Evolutionary conservation across 2,329 filamentous ascomycete genomes (phyloP), one percentile per base, ranked within the genome.

Genomic region (Pseudopyrenochaeta lycopersici): DNA sequence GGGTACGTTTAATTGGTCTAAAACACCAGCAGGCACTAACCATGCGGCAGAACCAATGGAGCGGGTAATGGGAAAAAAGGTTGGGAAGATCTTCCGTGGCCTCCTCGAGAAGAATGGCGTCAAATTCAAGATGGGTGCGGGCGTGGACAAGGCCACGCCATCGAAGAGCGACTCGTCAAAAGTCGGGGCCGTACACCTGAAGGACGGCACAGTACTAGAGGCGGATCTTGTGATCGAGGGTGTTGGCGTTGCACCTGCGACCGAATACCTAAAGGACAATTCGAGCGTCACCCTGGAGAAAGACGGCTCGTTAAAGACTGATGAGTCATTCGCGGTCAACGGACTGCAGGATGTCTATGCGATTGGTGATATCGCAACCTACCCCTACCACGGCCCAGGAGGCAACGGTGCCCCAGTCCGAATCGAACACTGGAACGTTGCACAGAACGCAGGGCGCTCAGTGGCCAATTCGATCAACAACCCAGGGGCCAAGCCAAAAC

Each of bases 371-470:
- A 98, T 99, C 58, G 93, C 95, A 11, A 93, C 90, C 0, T 97
- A 92, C 76, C 95, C 95, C 0, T 99, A 99, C 80, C 85, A 91
- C 74, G 95, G 95, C 1, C 95, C 95, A 0, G 92, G 91, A 20
- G 89, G 91, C 21, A 84, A 89, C 14, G 91, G 90, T 58, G 83
- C 82, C 39, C 83, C 84, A 15, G 86, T 90, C 1, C 89, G 95
- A 59, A 97, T 98, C 71, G 95, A 99, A 81, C 95, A 99, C 75
- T 99, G 95, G 95, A 94, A 97, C 77, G 95, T 99, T 2, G 95
- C 95, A 4, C 95, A 98, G 72, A 97, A 98, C 70, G 83, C 91
- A 1, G 95, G 95, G 2, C 90, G 94, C 38, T 84, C 85, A 20
- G 94, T 90, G 1, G 95, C 92, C 1, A 82, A 82, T 46, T 86